These are phyloP conservation scores for Mycena maculata DNA, from an alignment of 768 basidiomycete species.

Conservation along the genomic window DNA sequence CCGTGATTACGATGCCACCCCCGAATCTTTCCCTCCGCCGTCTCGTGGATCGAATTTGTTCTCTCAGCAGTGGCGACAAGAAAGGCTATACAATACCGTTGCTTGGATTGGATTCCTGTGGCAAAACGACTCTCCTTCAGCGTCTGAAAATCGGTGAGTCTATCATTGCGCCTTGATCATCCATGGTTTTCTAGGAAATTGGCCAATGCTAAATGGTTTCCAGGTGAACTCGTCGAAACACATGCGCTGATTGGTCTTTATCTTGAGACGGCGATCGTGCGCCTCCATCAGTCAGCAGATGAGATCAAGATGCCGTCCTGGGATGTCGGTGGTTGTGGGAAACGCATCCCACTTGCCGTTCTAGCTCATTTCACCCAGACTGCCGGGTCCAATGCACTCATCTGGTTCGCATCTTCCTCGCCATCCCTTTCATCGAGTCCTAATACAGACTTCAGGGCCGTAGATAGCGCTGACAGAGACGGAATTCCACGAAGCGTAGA, in stretches of 20 bases:
- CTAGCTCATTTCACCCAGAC: conserved; percentile 37
- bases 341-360: conserved; percentile 51
- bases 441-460: conserved; percentile 46
- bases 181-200: too few species aligned
- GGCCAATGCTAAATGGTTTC: too few species aligned
- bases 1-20: not conserved
- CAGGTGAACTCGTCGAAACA: conserved; percentile 49
- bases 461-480: conserved; percentile 66
- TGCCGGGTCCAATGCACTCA: conserved; percentile 60
- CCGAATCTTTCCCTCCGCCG: conserved; percentile 36
- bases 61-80: conserved; percentile 11
- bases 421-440: not conserved
- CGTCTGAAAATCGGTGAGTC: conserved; percentile 50
- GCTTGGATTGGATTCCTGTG: conserved; percentile 53
- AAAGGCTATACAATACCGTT: conserved; percentile 33
- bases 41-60: conserved; percentile 47
- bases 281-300: conserved; percentile 21
- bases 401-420: conserved; percentile 49
- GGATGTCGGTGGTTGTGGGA: conserved; percentile 73
- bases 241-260: conserved; percentile 64
- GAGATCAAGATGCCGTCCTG: conserved; percentile 64
- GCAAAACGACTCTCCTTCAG: conserved; percentile 63
- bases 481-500: conserved; percentile 64
- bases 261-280: conserved; percentile 63
- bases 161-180: too few species aligned